Evolutionary conservation across 192 early-diverging fungal species (phyloP).

Genomic region (Podila epicladia): DNA sequence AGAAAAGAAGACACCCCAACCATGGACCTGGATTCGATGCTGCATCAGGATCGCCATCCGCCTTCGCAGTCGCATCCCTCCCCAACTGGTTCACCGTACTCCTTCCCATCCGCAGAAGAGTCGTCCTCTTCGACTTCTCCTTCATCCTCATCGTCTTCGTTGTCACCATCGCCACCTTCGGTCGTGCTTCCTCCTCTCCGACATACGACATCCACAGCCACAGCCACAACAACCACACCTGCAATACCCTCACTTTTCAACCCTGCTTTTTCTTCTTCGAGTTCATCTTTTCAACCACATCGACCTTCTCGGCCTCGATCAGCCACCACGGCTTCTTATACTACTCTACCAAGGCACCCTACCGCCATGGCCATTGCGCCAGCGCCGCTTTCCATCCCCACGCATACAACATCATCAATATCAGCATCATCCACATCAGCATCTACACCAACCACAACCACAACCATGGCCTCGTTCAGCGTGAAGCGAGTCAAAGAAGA

Average conservation of each 20-base stretch:
- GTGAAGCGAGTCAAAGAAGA: slow-evolving; percentile 28
- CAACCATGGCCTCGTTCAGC: background rate
- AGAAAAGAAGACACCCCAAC: too few relatives aligned
- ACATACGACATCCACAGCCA: background rate
- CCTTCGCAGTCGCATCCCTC: background rate
- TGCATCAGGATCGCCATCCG: background rate
- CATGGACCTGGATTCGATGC: slow-evolving; percentile 1
- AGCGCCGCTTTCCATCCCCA: background rate
- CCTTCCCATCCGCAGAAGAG: background rate
- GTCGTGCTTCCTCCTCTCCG: background rate
- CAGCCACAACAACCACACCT: background rate
- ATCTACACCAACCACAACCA: background rate
- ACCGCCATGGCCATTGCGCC: background rate
- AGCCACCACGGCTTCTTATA: background rate
- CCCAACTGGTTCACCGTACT: background rate
- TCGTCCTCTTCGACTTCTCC: background rate
- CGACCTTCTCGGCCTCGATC: background rate
- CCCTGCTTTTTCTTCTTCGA: background rate
- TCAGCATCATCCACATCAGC: background rate
- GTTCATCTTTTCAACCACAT: background rate
- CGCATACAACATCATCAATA: background rate
- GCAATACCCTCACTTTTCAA: background rate
- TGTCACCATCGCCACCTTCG: background rate
- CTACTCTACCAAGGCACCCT: background rate
- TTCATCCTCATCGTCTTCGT: background rate